phyloP scores from a whole-genome alignment of 371 early-diverging fungal genomes.

The Fennellomyces sp. region DNA sequence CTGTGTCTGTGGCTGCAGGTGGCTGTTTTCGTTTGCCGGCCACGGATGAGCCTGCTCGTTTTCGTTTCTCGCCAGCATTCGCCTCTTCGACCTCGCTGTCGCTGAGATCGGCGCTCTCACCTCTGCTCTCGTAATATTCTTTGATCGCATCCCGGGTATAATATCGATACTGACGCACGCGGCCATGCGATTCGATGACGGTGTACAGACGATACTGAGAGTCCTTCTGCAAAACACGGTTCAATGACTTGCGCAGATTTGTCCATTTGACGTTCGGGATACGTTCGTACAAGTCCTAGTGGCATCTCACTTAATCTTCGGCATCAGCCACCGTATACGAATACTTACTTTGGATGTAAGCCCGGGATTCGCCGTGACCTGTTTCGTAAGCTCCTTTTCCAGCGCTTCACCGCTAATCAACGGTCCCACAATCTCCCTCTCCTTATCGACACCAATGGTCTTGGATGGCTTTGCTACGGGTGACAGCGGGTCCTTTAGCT shows the following conservation, averaged over 20 bases:
- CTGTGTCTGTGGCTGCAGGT: background rate
- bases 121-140: conserved; percentile 1
- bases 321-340: background rate
- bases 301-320: background rate
- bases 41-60: background rate
- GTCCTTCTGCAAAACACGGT: background rate
- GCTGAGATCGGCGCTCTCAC: background rate
- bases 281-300: background rate
- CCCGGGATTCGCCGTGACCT: background rate
- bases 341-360: conserved; percentile 12
- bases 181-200: conserved; percentile 11
- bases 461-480: background rate
- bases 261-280: background rate
- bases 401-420: background rate
- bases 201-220: background rate
- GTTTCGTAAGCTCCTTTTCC: background rate
- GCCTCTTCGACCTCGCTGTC: background rate
- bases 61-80: background rate
- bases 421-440: background rate
- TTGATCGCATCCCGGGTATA: conserved; percentile 10
- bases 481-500: background rate
- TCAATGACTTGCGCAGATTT: background rate
- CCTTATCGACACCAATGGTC: background rate
- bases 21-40: background rate
- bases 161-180: conserved; percentile 15